Evolutionary conservation across 176 grass and related monocot genomes (phyloP).

Genomic region (Rhipidocladum racemiflorum): DNA sequence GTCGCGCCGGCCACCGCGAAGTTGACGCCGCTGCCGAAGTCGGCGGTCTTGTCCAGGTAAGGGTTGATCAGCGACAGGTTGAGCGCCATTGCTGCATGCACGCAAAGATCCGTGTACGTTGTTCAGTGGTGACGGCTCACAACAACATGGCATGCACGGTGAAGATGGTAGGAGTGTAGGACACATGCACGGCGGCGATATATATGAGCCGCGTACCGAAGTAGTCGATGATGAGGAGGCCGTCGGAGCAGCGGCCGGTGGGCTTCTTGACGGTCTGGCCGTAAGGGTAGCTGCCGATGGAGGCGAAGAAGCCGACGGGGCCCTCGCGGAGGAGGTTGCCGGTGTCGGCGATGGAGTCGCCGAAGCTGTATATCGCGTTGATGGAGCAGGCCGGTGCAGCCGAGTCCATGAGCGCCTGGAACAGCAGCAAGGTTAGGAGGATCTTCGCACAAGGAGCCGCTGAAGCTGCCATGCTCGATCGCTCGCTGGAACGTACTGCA

Average conservation of each 20-base stretch:
- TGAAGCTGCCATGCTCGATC: not conserved
- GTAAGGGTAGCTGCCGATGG: slow-evolving; percentile 80
- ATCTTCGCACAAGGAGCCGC: not conserved
- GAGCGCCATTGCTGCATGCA: slow-evolving; percentile 60
- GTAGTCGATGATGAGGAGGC: slow-evolving; percentile 94
- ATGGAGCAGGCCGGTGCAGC: slow-evolving; percentile 51
- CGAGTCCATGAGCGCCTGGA: not conserved
- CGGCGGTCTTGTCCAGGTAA: slow-evolving; percentile 60
- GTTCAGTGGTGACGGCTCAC: too few relatives aligned
- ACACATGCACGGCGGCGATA: too few relatives aligned
- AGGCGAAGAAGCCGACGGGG: slow-evolving; percentile 60
- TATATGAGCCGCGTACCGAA: slow-evolving; percentile 36
- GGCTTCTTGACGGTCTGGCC: slow-evolving; percentile 57
- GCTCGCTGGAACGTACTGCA: not conserved
- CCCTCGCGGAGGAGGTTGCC: slow-evolving; percentile 76
- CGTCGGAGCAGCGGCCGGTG: slow-evolving; percentile 93
- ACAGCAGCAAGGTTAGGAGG: slow-evolving; percentile 5
- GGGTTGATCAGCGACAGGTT: slow-evolving; percentile 67
- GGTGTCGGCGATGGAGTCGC: slow-evolving; percentile 92
- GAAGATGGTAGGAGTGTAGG: too few relatives aligned
- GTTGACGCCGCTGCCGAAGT: slow-evolving; percentile 69
- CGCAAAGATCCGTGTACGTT: too few relatives aligned
- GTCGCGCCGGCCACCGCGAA: slow-evolving; percentile 90
- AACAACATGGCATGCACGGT: too few relatives aligned
- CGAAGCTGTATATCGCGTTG: slow-evolving; percentile 89